Evolutionary conservation across 2,329 filamentous ascomycete species (phyloP).

Genomic region (Coniochaeta prunicola): DNA sequence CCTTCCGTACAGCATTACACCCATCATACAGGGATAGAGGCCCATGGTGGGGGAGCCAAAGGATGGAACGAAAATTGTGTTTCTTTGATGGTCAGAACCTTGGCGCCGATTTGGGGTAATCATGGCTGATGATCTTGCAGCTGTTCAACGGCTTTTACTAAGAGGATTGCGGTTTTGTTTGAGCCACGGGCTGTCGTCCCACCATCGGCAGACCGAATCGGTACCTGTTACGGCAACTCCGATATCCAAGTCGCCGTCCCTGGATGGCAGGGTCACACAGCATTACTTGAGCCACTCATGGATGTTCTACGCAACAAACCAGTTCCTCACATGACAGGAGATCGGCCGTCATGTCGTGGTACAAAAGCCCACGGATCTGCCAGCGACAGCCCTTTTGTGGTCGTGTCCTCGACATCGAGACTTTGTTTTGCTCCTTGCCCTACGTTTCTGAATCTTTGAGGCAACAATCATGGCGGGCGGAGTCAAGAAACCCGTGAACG

Average conservation of each 20-base stretch:
- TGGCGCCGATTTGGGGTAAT: background rate
- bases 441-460: background rate
- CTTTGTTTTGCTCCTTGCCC: background rate
- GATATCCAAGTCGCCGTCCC: too few relatives aligned
- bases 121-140: background rate
- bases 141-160: background rate
- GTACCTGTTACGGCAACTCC: background rate
- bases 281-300: background rate
- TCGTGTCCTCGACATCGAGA: background rate
- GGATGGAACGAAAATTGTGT: background rate
- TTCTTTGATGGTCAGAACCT: background rate
- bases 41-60: background rate
- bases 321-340: background rate
- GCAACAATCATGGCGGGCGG: constrained; percentile 37
- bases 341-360: background rate
- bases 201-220: background rate
- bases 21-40: background rate
- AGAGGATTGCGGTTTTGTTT: background rate
- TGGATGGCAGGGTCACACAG: background rate
- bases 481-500: constrained; percentile 48
- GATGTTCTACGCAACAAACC: background rate
- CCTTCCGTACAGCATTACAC: background rate
- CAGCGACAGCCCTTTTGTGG: background rate
- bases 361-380: background rate
- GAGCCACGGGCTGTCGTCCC: background rate